Conservation (phyloP, 352 stramenopile genomes). For the Pelagophyceae sp. region DNA sequence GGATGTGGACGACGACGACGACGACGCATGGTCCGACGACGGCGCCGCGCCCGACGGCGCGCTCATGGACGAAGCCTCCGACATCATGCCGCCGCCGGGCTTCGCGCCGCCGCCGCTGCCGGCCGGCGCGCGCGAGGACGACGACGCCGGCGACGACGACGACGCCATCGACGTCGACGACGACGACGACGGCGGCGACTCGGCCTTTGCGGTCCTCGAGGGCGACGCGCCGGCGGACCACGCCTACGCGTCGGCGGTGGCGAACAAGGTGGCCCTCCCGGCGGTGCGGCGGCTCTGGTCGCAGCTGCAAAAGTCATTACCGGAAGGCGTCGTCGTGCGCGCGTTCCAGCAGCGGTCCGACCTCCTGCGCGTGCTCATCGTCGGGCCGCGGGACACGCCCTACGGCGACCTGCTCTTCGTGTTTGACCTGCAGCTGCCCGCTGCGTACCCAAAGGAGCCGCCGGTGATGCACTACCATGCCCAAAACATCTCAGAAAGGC, state of each 20-base stretch:
- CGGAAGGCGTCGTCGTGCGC: neutral
- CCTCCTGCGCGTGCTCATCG: neutral
- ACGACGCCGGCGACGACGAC: neutral
- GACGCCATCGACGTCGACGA: neutral
- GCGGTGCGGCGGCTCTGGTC: neutral
- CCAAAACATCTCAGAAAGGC: neutral
- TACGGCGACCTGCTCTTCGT: constrained; percentile 11
- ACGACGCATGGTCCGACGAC: neutral
- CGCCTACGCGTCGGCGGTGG: neutral
- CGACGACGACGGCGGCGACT: neutral
- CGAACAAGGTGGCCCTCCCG: neutral
- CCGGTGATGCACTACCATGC: constrained; percentile 1
- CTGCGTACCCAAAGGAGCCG: constrained; percentile 15
- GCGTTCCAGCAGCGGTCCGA: constrained; percentile 5
- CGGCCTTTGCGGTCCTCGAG: neutral
- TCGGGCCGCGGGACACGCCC: neutral
- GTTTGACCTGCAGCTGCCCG: constrained; percentile 19
- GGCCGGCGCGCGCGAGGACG: neutral
- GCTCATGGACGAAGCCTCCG: neutral
- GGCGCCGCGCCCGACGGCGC: neutral
- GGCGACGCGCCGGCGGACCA: neutral
- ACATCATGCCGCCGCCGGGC: neutral
- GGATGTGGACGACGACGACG: neutral
- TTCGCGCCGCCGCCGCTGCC: neutral
- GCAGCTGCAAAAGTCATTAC: neutral